A percentile compares a stretch with the other conserved stretches of the same genome.
Conservation (phyloP, 495 filamentous ascomycete species). For the Letharia lupina region DNA sequence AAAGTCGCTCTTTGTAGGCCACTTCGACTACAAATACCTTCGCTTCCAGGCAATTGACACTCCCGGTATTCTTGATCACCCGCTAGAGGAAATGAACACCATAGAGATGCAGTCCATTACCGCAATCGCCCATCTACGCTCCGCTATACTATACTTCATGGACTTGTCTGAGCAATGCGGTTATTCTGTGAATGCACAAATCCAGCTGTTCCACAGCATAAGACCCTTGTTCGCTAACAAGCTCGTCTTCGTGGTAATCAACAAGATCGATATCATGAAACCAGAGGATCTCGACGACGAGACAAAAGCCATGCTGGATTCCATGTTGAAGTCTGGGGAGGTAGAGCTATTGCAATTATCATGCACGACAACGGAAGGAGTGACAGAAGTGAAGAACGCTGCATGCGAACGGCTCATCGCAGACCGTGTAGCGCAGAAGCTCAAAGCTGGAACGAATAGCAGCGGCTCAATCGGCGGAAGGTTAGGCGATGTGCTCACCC, state of each 20-base stretch:
- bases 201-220: slow-evolving; percentile 88
- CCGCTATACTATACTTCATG: slow-evolving; percentile 95
- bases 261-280: slow-evolving; percentile 89
- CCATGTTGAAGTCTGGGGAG: slow-evolving; percentile 71
- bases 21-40: slow-evolving; percentile 98
- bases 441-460: slow-evolving; percentile 76
- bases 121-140: slow-evolving; percentile 90
- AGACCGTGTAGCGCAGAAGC: slow-evolving; percentile 86
- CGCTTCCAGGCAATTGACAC: slow-evolving; percentile 86
- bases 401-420: slow-evolving; percentile 90
- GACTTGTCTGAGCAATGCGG: slow-evolving; percentile 97
- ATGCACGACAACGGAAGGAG: slow-evolving; percentile 89
- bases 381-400: slow-evolving; percentile 88
- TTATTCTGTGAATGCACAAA: slow-evolving; percentile 85
- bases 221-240: slow-evolving; percentile 96
- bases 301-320: slow-evolving; percentile 66
- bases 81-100: slow-evolving; percentile 98
- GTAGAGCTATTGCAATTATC: slow-evolving; percentile 87
- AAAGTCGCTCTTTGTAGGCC: slow-evolving; percentile 92
- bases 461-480: slow-evolving; percentile 64
- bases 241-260: slow-evolving; percentile 89
- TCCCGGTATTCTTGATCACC: slow-evolving; percentile 94
- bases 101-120: slow-evolving; percentile 99
- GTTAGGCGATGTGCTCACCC: slow-evolving; percentile 76
- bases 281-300: slow-evolving; percentile 83